Evolutionary conservation across 306 rosid species (phyloP).

Genomic region (Gastrolobium villosum): DNA sequence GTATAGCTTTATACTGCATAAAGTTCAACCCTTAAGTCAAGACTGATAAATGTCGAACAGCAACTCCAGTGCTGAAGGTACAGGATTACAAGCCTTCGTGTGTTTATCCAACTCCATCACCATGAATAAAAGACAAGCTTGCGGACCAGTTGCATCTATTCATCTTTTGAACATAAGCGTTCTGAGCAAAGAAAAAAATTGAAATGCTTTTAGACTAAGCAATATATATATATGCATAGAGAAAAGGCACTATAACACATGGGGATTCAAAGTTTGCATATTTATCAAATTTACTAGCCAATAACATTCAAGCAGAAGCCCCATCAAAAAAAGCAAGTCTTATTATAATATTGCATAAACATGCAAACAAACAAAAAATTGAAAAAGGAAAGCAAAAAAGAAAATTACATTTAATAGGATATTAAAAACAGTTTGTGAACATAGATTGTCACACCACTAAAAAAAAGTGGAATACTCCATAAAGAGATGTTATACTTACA

Average conservation of each 20-base stretch:
- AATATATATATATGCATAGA: not conserved
- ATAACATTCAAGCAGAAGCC: not conserved
- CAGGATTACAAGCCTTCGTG: constrained; percentile 28
- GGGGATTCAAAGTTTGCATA: constrained; percentile 17
- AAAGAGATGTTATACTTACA: no score
- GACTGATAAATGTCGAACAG: constrained; percentile 37
- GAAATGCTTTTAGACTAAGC: constrained; percentile 33
- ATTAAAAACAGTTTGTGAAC: not conserved
- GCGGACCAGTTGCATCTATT: constrained; percentile 46
- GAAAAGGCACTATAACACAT: constrained; percentile 4
- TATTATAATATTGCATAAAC: not conserved
- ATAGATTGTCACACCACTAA: not conserved
- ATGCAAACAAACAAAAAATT: not conserved
- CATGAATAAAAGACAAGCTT: constrained; percentile 30
- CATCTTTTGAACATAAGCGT: constrained; percentile 85
- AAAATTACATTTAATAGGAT: not conserved
- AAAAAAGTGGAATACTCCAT: not conserved
- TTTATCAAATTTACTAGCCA: constrained; percentile 5
- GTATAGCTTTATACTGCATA: constrained; percentile 29
- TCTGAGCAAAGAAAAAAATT: constrained; percentile 58
- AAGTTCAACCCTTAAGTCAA: constrained; percentile 48
- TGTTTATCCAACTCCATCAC: constrained; percentile 35
- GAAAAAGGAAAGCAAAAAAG: not conserved
- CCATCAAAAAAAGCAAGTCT: not conserved
- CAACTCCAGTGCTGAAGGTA: constrained; percentile 44